A percentile compares a stretch with the other conserved stretches of the same genome.
phyloP scores from a whole-genome alignment of 768 basidiomycete genomes.

The Tylopilus rubrobrunneus region DNA sequence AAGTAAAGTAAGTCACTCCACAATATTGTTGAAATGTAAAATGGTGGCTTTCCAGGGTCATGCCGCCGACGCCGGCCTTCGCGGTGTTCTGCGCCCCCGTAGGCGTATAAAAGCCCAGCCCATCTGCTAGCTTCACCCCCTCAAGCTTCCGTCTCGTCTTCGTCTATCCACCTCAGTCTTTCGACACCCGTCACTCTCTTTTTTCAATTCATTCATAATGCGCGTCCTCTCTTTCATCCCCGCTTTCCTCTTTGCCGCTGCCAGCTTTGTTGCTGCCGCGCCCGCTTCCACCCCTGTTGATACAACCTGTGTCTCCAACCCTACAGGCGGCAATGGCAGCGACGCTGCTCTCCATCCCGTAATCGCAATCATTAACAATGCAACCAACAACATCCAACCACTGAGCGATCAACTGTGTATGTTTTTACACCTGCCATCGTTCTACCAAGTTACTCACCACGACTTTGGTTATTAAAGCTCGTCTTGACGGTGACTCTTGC shows the following conservation, averaged over 20 bases:
- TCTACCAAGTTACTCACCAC: not conserved
- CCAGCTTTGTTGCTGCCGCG: slow-evolving; percentile 17
- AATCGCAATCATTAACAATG: slow-evolving; percentile 12
- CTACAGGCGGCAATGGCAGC: slow-evolving; percentile 1
- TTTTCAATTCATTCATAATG: slow-evolving; percentile 15
- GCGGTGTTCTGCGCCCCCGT: not conserved
- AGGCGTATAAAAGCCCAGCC: slow-evolving; percentile 14
- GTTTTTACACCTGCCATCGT: not conserved
- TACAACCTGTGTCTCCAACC: slow-evolving; percentile 2
- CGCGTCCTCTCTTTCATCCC: slow-evolving; percentile 25
- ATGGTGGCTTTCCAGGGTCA: too few relatives aligned
- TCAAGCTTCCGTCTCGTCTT: slow-evolving; percentile 3
- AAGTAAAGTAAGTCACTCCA: not conserved
- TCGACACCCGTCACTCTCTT: slow-evolving; percentile 11
- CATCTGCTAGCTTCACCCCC: not conserved
- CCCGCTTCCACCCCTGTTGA: slow-evolving; percentile 4
- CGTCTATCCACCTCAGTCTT: slow-evolving; percentile 1
- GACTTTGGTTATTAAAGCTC: not conserved
- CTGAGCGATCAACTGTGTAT: slow-evolving; percentile 7
- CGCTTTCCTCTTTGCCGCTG: slow-evolving; percentile 14
- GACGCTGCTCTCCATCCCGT: slow-evolving; percentile 9
- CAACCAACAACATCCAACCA: slow-evolving; percentile 4
- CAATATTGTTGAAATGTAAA: slow-evolving; percentile 23
- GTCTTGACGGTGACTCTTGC: slow-evolving; percentile 2
- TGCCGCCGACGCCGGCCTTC: too few relatives aligned